Conservation (phyloP, 768 basidiomycete genomes). For the Amanita subjunquillea region DNA sequence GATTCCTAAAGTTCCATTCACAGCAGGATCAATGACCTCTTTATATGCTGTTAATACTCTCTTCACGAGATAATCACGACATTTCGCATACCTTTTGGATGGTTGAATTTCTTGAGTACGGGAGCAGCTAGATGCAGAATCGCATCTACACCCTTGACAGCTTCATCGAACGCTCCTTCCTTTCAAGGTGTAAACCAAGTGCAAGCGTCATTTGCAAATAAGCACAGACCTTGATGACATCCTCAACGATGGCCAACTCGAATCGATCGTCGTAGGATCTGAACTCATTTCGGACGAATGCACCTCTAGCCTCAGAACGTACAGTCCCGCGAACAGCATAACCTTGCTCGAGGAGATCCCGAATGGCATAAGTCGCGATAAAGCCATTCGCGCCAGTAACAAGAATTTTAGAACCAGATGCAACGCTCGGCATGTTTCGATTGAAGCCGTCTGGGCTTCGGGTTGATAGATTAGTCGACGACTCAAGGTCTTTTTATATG, state of each 20-base stretch:
- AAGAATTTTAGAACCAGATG: conserved; percentile 26
- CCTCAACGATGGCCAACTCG: conserved; percentile 57
- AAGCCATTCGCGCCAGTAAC: conserved; percentile 54
- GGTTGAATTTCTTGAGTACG: conserved; percentile 31
- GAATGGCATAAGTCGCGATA: conserved; percentile 49
- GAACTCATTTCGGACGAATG: conserved; percentile 45
- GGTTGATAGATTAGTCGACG: too few relatives aligned
- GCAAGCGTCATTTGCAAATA: neutral
- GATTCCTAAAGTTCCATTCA: neutral
- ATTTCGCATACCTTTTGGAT: conserved; percentile 23
- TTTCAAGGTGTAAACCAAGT: conserved; percentile 10
- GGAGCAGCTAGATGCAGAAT: conserved; percentile 66
- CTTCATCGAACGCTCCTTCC: conserved; percentile 70
- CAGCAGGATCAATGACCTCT: conserved; percentile 40
- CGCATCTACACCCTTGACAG: conserved; percentile 65
- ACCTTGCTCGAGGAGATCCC: conserved; percentile 45
- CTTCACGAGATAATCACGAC: neutral
- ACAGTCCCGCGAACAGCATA: conserved; percentile 61
- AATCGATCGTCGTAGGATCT: conserved; percentile 43
- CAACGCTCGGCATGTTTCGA: conserved; percentile 18
- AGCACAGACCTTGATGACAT: conserved; percentile 34
- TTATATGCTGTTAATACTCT: neutral
- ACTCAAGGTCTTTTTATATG: too few relatives aligned
- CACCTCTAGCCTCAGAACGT: conserved; percentile 47
- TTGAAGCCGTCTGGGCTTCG: too few relatives aligned